These are phyloP conservation scores for Mycena rebaudengoi DNA, from an alignment of 768 basidiomycete genomes.

Conservation along the genomic window DNA sequence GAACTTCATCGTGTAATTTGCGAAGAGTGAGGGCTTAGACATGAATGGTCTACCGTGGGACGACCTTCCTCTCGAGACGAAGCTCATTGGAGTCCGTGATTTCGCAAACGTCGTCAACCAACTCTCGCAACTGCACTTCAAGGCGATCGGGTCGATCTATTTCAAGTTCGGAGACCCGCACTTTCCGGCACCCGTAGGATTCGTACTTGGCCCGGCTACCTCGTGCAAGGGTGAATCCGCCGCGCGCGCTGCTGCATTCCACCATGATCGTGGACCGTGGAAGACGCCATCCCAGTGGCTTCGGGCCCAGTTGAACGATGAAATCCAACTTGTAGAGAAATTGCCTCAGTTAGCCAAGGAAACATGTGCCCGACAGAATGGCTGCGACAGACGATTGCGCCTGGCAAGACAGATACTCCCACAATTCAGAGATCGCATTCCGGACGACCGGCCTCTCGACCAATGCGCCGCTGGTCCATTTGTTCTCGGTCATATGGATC, in stretches of 20 bases:
- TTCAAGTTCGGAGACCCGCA: constrained; percentile 27
- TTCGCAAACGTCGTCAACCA: constrained; percentile 29
- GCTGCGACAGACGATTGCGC: constrained; percentile 13
- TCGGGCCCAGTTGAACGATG: constrained; percentile 27
- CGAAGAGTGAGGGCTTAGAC: constrained; percentile 26
- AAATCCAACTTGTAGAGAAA: constrained; percentile 29
- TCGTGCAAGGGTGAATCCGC: constrained; percentile 31
- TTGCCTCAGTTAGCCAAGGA: constrained; percentile 26
- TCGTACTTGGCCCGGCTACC: constrained; percentile 27
- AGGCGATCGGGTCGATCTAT: constrained; percentile 33
- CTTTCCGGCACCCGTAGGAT: constrained; percentile 15
- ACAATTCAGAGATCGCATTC: constrained; percentile 22
- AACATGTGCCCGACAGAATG: constrained; percentile 7
- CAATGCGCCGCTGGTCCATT: constrained; percentile 30
- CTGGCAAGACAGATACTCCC: constrained; percentile 25
- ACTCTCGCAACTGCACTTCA: constrained; percentile 31
- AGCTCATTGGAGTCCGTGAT: constrained; percentile 30
- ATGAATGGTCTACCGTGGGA: constrained; percentile 32
- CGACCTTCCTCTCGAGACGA: constrained; percentile 24
- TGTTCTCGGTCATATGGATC: constrained; percentile 31
- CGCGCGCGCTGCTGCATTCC: constrained; percentile 17
- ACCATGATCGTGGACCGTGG: constrained; percentile 32
- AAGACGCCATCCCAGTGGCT: constrained; percentile 29
- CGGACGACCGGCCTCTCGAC: constrained; percentile 30
- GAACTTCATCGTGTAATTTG: background rate